A percentile compares a stretch with the other conserved stretches of the same genome.
Conservation (phyloP, 2,329 filamentous ascomycete genomes). For the Aspergillus versicolor region DNA sequence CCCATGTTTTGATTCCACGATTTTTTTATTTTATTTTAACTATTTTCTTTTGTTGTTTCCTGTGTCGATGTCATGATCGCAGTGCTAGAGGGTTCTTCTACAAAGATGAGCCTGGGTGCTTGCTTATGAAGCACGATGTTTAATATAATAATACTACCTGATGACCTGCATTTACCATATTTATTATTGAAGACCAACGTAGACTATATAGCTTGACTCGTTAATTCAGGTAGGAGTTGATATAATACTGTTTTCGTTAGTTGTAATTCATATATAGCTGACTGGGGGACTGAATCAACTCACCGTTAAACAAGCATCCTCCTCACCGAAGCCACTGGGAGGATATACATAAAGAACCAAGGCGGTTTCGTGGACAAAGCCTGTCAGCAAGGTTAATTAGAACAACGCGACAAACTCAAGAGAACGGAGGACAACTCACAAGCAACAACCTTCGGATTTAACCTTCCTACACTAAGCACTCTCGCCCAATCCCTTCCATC, state of each 20-base stretch:
- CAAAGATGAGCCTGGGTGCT: background rate
- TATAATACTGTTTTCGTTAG: slow-evolving; percentile 39
- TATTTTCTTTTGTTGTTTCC: slow-evolving; percentile 11
- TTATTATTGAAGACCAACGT: background rate
- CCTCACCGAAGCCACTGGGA: slow-evolving; percentile 40
- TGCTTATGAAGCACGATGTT: slow-evolving; percentile 15
- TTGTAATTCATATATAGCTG: background rate
- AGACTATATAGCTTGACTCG: background rate
- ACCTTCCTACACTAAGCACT: slow-evolving; percentile 85
- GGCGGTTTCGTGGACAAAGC: slow-evolving; percentile 47
- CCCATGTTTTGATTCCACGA: slow-evolving; percentile 12
- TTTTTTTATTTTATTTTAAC: slow-evolving; percentile 20
- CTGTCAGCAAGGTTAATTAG: slow-evolving; percentile 20
- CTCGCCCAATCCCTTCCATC: slow-evolving; percentile 93
- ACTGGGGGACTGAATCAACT: slow-evolving; percentile 17
- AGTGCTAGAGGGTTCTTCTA: slow-evolving; percentile 12
- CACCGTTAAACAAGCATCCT: slow-evolving; percentile 49
- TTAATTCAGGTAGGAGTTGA: slow-evolving; percentile 43
- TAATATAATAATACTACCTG: slow-evolving; percentile 15
- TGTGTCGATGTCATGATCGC: slow-evolving; percentile 6
- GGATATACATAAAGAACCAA: slow-evolving; percentile 49
- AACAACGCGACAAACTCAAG: background rate
- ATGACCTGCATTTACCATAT: slow-evolving; percentile 4
- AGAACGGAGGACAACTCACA: slow-evolving; percentile 54
- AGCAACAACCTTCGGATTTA: slow-evolving; percentile 89